Evolutionary conservation across 306 rosid species (phyloP).

Genomic region (Trifolium dubium): DNA sequence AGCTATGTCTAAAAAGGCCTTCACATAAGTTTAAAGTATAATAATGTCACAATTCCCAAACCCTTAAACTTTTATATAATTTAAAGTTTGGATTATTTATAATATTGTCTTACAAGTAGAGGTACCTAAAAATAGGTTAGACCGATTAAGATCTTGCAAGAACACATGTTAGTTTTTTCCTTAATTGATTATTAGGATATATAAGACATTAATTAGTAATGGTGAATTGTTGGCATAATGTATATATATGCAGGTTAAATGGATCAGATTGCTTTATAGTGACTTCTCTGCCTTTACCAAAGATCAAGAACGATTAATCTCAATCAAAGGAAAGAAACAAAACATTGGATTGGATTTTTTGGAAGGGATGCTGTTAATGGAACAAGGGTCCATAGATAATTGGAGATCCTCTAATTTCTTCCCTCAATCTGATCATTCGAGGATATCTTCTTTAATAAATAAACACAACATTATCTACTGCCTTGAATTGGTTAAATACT

Average conservation of each 20-base stretch:
- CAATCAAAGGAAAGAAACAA: constrained; percentile 57
- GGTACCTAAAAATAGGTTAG: too few relatives aligned
- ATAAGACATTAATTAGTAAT: constrained; percentile 4
- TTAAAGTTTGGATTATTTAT: too few relatives aligned
- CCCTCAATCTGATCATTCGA: constrained; percentile 68
- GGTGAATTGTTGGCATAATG: constrained; percentile 34
- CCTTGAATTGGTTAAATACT: constrained; percentile 74
- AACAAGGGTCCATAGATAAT: constrained; percentile 73
- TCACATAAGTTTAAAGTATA: too few relatives aligned
- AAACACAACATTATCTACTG: constrained; percentile 65
- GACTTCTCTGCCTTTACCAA: constrained; percentile 60
- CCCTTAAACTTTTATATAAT: too few relatives aligned
- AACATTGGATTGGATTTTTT: constrained; percentile 61
- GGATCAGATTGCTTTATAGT: constrained; percentile 73
- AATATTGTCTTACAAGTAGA: too few relatives aligned
- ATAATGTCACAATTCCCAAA: too few relatives aligned
- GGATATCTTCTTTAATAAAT: constrained; percentile 58
- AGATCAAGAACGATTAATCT: constrained; percentile 59
- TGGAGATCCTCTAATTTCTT: constrained; percentile 93
- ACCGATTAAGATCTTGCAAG: too few relatives aligned
- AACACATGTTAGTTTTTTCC: too few relatives aligned
- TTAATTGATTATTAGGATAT: background rate
- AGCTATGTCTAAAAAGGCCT: too few relatives aligned
- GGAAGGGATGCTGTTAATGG: constrained; percentile 75
- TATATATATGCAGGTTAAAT: constrained; percentile 66